Base-by-base conservation (phyloP, 495 filamentous ascomycete genomes). In the Penicillium salamii region DNA sequence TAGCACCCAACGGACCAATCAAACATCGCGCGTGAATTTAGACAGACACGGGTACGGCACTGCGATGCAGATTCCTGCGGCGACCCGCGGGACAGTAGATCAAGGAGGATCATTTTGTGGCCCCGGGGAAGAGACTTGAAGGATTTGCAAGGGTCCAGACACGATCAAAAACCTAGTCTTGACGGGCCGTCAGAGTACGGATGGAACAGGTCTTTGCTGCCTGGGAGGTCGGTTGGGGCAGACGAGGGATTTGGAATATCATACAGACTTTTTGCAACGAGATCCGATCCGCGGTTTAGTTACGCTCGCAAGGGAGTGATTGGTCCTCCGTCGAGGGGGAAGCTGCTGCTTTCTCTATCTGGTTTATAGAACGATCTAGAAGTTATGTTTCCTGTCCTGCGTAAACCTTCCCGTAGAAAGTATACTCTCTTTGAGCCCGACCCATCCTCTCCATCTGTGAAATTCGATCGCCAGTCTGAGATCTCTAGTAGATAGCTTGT, bases 151-250 rank as follows among this genome's bases (percentile, higher is more conserved):
- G 24, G 40, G 8, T 31, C 40, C 14, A 31, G 23, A 31, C 24
- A 29, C 14, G 24, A 19, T 42, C 23, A 42, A 3, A 42, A 31
- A 18, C 24, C 24, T 17, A 42, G 15, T 11, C 7, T 7, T 42
- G 23, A 31, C 15, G 14, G 40, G 40, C 24, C 24, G 40, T 42
- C 24, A 31, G 40, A 4, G 40, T 31, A 14, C 5, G 40, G 40
- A 42, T 42, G 14, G 40, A 42, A 42, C 14, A 26, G 8, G n/a
- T n/a, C n/a, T 15, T 42, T 42, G 40, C 31, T 42, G 40, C 24
- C 31, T 31, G 12, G 24, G 40, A 42, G 40, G 40, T 42, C 12
- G 6, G 35, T 13, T 21, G 35, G 37, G 37, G 37, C 13, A 40
- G 37, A 3, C 4, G 20, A 26, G 37, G 37, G 23, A 40, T 40